Conservation (phyloP, 192 early-diverging fungal genomes). For the Backusella sp. region DNA sequence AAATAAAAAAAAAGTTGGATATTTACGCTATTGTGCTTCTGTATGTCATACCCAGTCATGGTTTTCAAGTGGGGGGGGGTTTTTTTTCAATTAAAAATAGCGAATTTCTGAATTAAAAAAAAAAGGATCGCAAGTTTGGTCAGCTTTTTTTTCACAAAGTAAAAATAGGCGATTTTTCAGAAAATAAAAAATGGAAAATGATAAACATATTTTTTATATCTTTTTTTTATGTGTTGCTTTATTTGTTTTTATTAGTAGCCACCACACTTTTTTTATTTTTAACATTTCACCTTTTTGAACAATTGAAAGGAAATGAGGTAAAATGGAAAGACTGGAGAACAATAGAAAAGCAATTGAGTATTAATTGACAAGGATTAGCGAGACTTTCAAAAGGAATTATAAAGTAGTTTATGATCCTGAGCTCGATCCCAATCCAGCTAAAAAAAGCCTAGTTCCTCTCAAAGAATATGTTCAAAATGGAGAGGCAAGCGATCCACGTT, state of each 20-base stretch:
- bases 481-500: constrained; percentile 10
- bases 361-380: neutral
- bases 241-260: neutral
- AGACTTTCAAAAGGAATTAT: neutral
- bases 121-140: neutral
- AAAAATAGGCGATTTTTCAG: neutral
- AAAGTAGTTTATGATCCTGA: constrained; percentile 17
- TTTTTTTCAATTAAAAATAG: neutral
- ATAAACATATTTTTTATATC: neutral
- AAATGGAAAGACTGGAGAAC: neutral
- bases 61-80: neutral
- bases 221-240: neutral
- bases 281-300: neutral
- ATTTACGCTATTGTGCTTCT: neutral
- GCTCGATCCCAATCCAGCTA: constrained; percentile 3
- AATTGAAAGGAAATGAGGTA: neutral
- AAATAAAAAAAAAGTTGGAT: neutral
- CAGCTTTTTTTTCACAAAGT: neutral
- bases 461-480: neutral
- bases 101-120: neutral
- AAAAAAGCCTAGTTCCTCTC: neutral
- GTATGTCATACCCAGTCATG: neutral
- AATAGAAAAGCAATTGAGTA: neutral
- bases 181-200: neutral
- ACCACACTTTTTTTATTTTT: neutral